Evolutionary conservation across 2,329 filamentous ascomycete species (phyloP).

Genomic region (Ophiostoma sp.): DNA sequence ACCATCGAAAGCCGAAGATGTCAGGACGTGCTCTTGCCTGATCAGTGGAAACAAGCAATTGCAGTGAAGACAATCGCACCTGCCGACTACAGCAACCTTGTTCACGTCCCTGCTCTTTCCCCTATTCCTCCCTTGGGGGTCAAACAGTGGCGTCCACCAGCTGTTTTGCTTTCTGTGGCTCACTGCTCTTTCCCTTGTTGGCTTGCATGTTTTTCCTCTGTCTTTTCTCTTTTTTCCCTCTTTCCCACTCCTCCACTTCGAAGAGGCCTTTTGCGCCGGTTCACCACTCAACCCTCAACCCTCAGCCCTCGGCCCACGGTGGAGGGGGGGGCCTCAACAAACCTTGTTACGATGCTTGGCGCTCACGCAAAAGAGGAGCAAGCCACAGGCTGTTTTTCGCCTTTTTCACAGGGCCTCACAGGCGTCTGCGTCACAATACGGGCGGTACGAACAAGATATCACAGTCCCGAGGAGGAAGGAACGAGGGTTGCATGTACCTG

Average conservation of each 20-base stretch:
- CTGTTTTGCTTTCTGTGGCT: neutral
- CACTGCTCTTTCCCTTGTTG: neutral
- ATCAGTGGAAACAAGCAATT: too few relatives aligned
- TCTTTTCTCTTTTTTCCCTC: neutral
- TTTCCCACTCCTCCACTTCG: neutral
- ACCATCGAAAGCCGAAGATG: neutral
- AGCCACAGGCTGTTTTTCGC: neutral
- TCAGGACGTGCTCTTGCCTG: neutral
- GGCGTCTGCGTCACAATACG: neutral
- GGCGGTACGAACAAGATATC: neutral
- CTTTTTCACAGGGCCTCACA: neutral
- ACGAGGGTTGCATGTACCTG: neutral
- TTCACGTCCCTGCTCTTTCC: neutral
- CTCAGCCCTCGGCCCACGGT: neutral
- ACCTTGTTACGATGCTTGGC: neutral
- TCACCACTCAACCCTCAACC: neutral
- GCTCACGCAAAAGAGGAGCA: conserved; percentile 2
- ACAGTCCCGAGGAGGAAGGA: neutral
- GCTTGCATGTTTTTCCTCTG: neutral
- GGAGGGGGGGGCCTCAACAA: neutral
- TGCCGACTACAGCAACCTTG: neutral
- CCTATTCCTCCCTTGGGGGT: neutral
- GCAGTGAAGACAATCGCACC: neutral
- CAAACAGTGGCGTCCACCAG: conserved; percentile 6
- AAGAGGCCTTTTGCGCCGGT: neutral